Conservation (phyloP, 2,329 filamentous ascomycete genomes). For the Ophioceras dolichostomum region DNA sequence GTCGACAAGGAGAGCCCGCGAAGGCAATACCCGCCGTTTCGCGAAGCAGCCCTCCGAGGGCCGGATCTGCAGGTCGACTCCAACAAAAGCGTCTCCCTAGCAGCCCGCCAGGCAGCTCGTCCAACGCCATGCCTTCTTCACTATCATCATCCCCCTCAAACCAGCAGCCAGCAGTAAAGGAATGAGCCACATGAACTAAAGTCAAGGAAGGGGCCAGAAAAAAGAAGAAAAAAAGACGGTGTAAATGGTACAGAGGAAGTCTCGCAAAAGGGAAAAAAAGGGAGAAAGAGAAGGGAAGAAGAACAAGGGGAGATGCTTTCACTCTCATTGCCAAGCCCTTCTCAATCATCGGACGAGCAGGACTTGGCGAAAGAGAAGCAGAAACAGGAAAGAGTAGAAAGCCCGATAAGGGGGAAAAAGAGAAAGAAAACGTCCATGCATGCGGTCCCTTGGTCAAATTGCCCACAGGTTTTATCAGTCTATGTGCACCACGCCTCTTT, state of each 20-base stretch:
- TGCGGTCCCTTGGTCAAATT: too few relatives aligned
- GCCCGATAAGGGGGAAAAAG: background rate
- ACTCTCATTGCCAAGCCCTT: background rate
- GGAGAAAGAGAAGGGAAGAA: background rate
- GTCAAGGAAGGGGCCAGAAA: conserved; percentile 3
- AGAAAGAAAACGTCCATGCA: background rate
- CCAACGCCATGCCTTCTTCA: too few relatives aligned
- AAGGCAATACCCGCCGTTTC: too few relatives aligned
- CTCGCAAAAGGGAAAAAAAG: background rate
- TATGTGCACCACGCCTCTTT: too few relatives aligned
- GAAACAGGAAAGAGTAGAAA: background rate
- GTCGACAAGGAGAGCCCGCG: too few relatives aligned
- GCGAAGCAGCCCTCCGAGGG: too few relatives aligned
- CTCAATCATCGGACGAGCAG: background rate
- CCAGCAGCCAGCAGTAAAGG: background rate
- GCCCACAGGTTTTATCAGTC: too few relatives aligned
- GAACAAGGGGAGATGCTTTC: background rate
- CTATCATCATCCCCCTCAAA: too few relatives aligned
- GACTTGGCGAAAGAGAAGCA: background rate
- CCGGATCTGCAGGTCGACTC: too few relatives aligned
- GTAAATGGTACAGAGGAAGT: background rate
- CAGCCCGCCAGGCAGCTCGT: too few relatives aligned
- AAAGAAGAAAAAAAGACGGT: conserved; percentile 4
- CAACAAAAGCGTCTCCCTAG: too few relatives aligned
- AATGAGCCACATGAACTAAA: background rate